phyloP scores from a whole-genome alignment of 768 basidiomycete species.

The Collybia mongolica region DNA sequence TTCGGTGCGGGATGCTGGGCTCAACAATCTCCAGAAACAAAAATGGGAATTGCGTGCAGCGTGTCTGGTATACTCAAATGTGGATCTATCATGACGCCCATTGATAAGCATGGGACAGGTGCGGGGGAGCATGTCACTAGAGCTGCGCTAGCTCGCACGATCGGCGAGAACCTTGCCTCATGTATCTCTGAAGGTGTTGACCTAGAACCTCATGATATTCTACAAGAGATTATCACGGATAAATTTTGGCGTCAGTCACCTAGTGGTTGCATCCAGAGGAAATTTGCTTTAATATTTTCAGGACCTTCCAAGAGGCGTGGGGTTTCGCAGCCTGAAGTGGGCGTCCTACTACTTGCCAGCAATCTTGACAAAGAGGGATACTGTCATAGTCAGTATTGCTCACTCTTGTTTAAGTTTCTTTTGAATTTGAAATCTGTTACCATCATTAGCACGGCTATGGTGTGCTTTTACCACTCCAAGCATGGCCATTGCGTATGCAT shows the following conservation, averaged over 20 bases:
- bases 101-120: constrained; percentile 35
- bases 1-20: constrained; percentile 83
- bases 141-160: constrained; percentile 47
- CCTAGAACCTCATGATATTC: constrained; percentile 54
- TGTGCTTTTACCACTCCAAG: constrained; percentile 82
- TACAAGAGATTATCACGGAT: constrained; percentile 43
- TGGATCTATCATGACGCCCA: too few species aligned
- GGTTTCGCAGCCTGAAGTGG: constrained; percentile 51
- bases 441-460: constrained; percentile 64
- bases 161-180: constrained; percentile 45
- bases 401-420: constrained; percentile 1
- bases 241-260: constrained; percentile 50
- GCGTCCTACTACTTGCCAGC: constrained; percentile 58
- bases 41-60: constrained; percentile 59
- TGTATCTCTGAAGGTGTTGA: constrained; percentile 21
- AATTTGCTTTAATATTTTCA: constrained; percentile 15
- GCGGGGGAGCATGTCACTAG: constrained; percentile 73
- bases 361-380: constrained; percentile 27
- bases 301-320: constrained; percentile 36
- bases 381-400: constrained; percentile 13
- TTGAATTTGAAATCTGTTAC: background rate
- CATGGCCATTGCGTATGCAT: constrained; percentile 77
- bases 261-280: background rate
- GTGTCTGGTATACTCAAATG: constrained; percentile 49
- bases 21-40: constrained; percentile 23